phyloP scores from a whole-genome alignment of 345 rosid species.

The Populus davidiana region DNA sequence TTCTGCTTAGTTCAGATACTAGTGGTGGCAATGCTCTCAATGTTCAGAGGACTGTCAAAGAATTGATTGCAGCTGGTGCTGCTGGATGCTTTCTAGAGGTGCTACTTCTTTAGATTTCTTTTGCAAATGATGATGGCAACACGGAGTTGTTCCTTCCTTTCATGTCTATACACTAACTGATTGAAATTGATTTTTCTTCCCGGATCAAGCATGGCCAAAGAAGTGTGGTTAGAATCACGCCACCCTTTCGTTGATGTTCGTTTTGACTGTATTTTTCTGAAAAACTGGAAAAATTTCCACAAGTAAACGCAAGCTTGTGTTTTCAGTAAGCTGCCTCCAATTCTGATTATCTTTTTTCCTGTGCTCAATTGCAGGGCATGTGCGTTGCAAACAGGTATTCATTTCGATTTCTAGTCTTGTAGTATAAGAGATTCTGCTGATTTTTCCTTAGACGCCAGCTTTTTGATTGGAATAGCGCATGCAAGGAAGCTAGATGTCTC shows the following conservation, averaged over 20 bases:
- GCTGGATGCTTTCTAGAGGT: conserved; percentile 70
- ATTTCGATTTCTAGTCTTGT: conserved; percentile 5
- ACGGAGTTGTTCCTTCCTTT: neutral
- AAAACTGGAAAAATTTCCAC: no score
- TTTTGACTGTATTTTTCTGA: neutral
- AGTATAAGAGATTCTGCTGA: neutral
- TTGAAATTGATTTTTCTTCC: conserved; percentile 12
- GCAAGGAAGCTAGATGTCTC: neutral
- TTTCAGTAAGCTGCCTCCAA: neutral
- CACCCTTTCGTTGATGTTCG: conserved; percentile 4
- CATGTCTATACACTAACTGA: neutral
- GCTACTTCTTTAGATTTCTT: neutral
- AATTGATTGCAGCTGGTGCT: conserved; percentile 55
- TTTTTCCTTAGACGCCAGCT: no score
- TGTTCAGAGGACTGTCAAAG: conserved; percentile 53
- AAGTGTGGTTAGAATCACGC: conserved; percentile 46
- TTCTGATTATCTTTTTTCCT: neutral
- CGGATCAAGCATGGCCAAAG: conserved; percentile 66
- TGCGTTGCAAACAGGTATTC: conserved; percentile 55
- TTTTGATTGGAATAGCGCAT: neutral
- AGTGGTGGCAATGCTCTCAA: conserved; percentile 56
- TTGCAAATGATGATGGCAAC: neutral
- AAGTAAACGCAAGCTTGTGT: no score
- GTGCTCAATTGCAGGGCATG: conserved; percentile 35
- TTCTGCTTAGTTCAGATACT: conserved; percentile 31